A percentile compares a stretch with the other conserved stretches of the same genome.
Conservation (phyloP, 2,329 filamentous ascomycete genomes). For the Arthrobotrys conoides region DNA sequence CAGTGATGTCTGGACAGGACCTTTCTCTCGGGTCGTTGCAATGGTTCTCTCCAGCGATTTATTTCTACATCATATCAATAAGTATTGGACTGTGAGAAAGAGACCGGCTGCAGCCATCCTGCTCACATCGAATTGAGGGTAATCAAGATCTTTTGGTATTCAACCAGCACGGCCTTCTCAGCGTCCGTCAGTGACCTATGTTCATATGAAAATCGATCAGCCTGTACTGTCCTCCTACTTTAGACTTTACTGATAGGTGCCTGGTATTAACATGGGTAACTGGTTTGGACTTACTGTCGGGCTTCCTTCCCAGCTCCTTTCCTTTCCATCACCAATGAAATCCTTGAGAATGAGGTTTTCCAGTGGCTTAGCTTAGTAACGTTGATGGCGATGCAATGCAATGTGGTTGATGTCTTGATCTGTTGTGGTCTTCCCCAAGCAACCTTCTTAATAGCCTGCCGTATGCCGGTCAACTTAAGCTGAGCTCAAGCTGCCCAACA, state of each 20-base stretch:
- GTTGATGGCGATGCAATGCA: slow-evolving; percentile 6
- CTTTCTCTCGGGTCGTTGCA: slow-evolving; percentile 54
- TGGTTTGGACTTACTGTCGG: slow-evolving; percentile 8
- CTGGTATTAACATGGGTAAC: not conserved
- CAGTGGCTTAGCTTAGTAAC: not conserved
- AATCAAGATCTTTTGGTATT: slow-evolving; percentile 58
- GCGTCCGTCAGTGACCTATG: slow-evolving; percentile 47
- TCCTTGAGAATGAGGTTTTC: not conserved
- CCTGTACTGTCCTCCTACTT: no score
- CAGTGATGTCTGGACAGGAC: slow-evolving; percentile 50
- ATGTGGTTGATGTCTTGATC: slow-evolving; percentile 4
- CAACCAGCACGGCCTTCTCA: slow-evolving; percentile 58
- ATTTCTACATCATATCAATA: slow-evolving; percentile 38
- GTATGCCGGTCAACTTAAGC: no score
- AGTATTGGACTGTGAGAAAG: not conserved
- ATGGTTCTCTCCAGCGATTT: slow-evolving; percentile 52
- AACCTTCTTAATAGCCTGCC: not conserved
- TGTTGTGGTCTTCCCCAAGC: not conserved
- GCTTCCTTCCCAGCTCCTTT: slow-evolving; percentile 4
- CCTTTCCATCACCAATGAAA: slow-evolving; percentile 18
- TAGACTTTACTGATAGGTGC: no score
- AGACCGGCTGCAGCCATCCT: not conserved
- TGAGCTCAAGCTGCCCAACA: not conserved
- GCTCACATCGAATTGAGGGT: slow-evolving; percentile 51
- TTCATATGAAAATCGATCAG: not conserved